Evolutionary conservation across 768 basidiomycete genomes (phyloP), one percentile per base, ranked within the genome.

Genomic region (Gelatoporia subvermispora): DNA sequence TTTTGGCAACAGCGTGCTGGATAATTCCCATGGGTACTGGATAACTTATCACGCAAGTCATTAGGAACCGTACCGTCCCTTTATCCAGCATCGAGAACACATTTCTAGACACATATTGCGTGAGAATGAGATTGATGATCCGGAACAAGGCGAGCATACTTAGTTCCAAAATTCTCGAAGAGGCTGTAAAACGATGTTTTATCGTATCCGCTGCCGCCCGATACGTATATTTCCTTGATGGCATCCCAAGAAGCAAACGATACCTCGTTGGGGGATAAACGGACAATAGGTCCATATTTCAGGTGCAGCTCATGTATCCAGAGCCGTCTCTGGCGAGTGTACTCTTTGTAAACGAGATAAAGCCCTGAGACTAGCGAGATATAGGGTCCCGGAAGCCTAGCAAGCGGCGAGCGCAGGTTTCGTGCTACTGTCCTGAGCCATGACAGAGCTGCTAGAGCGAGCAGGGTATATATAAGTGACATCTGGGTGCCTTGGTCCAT

Each of bases 161-260:
- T 17, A 13, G 45, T 50, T 9, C 38, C 47, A 25, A 47, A 59
- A 21, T 51, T 52, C 18, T 34, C 31, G 31, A 59, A 56, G 20
- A 59, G 22, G 2, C 17, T 8, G 38, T 59, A 56, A 45, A 59
- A 56, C 17, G 42, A 13, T 7, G 52, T 41, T 21, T 56, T 56
- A 25, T 59, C 58, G 38, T 50, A 56, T n/a, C 58, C 58, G 31
- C 58, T 55, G 25, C 58, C 58, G 2, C 52, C 55, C n/a, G 53
- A 54, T 31, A 50, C 43, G 41, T 59, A 59, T 34, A 59, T 59
- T 37, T 59, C 54, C 43, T 59, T 59, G 41, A 35, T 53, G 2
- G 58, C 58, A 16, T 56, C 58, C 22, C 52, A 50, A 5, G 35
- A 56, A 16, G 58, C 58, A 21, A 56, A 59, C 2, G 58, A 56